Conservation (phyloP, 31 red algal genomes). For the Odonthalia washingtoniensis region DNA sequence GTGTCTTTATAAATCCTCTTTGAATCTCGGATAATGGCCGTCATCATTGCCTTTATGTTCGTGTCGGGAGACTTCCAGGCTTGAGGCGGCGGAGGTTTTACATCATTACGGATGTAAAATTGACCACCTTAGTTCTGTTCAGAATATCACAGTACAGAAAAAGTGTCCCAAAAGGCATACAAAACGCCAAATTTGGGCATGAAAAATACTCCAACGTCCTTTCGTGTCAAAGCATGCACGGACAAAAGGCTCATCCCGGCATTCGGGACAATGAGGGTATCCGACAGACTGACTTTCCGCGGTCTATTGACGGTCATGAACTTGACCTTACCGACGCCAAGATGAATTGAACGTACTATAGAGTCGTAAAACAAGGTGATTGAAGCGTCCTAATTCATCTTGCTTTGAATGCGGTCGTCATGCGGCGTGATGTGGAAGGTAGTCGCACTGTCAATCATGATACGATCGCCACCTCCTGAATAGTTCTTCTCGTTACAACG, state of each 20-base stretch:
- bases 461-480: neutral
- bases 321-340: neutral
- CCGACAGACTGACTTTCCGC: neutral
- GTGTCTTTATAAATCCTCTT: too few species aligned
- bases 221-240: neutral
- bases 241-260: slow-evolving; percentile 37
- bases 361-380: slow-evolving; percentile 17
- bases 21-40: too few species aligned
- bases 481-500: neutral
- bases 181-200: neutral
- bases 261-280: neutral
- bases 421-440: slow-evolving; percentile 33
- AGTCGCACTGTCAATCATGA: slow-evolving; percentile 26
- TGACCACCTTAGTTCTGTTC: neutral
- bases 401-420: neutral
- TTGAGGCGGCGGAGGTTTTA: too few species aligned
- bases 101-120: slow-evolving; percentile 27
- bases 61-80: too few species aligned
- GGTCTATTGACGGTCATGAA: neutral
- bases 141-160: slow-evolving; percentile 15
- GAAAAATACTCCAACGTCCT: slow-evolving; percentile 19
- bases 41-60: too few species aligned
- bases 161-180: slow-evolving; percentile 25
- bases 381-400: neutral
- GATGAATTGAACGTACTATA: neutral